A percentile compares a stretch with the other conserved stretches of the same genome.
Conservation (phyloP, 306 rosid genomes). For the Biancaea sappan region DNA sequence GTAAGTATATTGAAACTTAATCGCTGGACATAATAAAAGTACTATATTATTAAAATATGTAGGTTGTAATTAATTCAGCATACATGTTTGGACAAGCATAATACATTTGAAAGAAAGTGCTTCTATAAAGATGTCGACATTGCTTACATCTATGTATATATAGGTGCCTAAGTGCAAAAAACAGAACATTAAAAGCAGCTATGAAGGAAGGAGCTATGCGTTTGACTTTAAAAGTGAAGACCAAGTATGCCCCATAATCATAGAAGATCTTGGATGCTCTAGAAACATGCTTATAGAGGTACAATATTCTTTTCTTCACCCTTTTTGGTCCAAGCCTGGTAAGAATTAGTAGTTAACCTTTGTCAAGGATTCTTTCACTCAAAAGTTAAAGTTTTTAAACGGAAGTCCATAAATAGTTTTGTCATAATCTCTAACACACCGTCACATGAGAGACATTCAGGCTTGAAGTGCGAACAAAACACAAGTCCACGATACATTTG, state of each 20-base stretch:
- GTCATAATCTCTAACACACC: not conserved
- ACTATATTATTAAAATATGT: not conserved
- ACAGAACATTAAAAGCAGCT: conserved; percentile 24
- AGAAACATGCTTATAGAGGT: conserved; percentile 89
- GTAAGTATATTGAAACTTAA: no score
- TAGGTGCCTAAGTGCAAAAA: conserved; percentile 50
- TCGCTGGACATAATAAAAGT: no score
- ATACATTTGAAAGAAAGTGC: not conserved
- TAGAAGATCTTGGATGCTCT: conserved; percentile 78
- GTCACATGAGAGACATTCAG: not conserved
- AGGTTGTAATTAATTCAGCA: no score
- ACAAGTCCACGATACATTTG: not conserved
- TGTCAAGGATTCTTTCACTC: not conserved
- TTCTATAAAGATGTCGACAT: conserved; percentile 28
- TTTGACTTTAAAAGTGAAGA: conserved; percentile 58
- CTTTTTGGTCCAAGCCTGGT: not conserved
- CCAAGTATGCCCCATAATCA: conserved; percentile 67
- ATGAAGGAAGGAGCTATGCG: conserved; percentile 70
- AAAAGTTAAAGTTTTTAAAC: no score
- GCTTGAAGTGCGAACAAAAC: not conserved
- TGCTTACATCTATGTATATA: conserved; percentile 17
- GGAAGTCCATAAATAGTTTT: no score
- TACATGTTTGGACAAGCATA: no score
- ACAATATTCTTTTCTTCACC: not conserved
- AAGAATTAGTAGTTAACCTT: not conserved